Evolutionary conservation across 2,329 filamentous ascomycete genomes (phyloP).

Genomic region (Cryphonectria japonica): DNA sequence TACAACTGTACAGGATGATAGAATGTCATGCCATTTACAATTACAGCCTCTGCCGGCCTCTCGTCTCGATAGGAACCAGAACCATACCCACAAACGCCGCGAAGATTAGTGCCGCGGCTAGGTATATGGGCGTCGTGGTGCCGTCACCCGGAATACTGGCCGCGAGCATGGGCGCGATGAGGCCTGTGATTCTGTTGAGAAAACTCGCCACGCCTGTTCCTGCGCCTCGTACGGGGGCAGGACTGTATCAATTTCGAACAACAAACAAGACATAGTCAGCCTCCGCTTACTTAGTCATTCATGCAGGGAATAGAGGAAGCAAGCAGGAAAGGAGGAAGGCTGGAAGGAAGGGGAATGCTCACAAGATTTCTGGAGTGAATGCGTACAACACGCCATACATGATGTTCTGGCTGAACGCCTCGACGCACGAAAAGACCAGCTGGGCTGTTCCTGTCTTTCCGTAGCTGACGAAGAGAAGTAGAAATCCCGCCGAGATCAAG

Average conservation of each 20-base stretch:
- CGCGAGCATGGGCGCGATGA: slow-evolving; percentile 71
- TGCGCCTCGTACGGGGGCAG: slow-evolving; percentile 71
- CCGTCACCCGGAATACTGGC: slow-evolving; percentile 62
- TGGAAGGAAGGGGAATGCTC: not conserved
- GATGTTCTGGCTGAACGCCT: slow-evolving; percentile 75
- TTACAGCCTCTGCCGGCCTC: slow-evolving; percentile 61
- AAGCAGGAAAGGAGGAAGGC: no score
- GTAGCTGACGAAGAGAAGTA: slow-evolving; percentile 68
- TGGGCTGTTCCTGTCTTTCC: slow-evolving; percentile 61
- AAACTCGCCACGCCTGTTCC: slow-evolving; percentile 75
- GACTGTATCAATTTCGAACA: slow-evolving; percentile 36
- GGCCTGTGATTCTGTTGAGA: slow-evolving; percentile 68
- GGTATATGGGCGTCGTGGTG: slow-evolving; percentile 59
- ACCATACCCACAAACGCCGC: slow-evolving; percentile 63
- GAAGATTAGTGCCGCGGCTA: slow-evolving; percentile 60
- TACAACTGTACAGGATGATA: not conserved
- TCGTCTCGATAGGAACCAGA: slow-evolving; percentile 65
- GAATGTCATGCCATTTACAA: slow-evolving; percentile 37
- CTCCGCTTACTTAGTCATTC: no score
- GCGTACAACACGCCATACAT: slow-evolving; percentile 79
- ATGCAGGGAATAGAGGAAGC: not conserved
- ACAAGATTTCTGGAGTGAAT: slow-evolving; percentile 76
- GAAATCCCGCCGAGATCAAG: slow-evolving; percentile 67
- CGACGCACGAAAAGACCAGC: slow-evolving; percentile 68
- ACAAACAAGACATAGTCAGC: slow-evolving; percentile 9